phyloP scores from a whole-genome alignment of 1,284 basidiomycete species.

The Heterobasidion irregulare region DNA sequence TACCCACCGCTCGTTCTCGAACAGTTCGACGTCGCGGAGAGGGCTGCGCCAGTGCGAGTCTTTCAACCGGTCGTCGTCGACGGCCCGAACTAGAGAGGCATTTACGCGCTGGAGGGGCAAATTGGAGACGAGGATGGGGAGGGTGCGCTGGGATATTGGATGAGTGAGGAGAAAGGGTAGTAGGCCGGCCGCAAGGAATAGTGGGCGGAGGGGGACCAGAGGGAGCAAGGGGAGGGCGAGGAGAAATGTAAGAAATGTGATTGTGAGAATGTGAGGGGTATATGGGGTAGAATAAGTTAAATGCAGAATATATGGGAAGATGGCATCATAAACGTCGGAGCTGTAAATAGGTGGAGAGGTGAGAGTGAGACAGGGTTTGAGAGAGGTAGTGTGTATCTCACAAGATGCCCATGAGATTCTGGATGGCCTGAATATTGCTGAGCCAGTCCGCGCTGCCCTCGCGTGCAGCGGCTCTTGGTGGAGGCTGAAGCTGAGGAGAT shows the following conservation, averaged over 20 bases:
- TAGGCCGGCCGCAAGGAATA: slow-evolving; percentile 49
- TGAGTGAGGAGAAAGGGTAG: slow-evolving; percentile 45
- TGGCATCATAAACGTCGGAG: slow-evolving; percentile 32
- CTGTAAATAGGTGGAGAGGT: slow-evolving; percentile 19
- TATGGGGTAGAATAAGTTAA: slow-evolving; percentile 46
- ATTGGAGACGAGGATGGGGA: slow-evolving; percentile 18
- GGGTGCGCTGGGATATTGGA: slow-evolving; percentile 30
- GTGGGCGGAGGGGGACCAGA: slow-evolving; percentile 48
- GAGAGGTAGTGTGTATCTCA: slow-evolving; percentile 23
- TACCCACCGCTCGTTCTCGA: slow-evolving; percentile 67
- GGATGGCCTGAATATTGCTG: slow-evolving; percentile 70
- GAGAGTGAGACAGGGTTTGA: not conserved
- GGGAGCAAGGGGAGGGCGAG: slow-evolving; percentile 37
- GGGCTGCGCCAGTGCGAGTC: slow-evolving; percentile 57
- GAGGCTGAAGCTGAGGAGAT: slow-evolving; percentile 19
- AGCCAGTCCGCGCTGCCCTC: slow-evolving; percentile 66
- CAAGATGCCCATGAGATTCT: slow-evolving; percentile 74
- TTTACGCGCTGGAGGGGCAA: slow-evolving; percentile 15
- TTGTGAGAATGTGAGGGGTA: slow-evolving; percentile 42
- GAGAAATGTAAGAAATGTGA: slow-evolving; percentile 34
- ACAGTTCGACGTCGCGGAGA: slow-evolving; percentile 60
- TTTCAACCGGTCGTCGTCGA: slow-evolving; percentile 57
- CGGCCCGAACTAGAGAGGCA: slow-evolving; percentile 28
- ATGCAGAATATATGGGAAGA: slow-evolving; percentile 26
- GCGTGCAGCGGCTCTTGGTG: slow-evolving; percentile 29